These are phyloP conservation scores for Myxozyma sirexii DNA, from an alignment of 805 yeast species.

Conservation along the genomic window DNA sequence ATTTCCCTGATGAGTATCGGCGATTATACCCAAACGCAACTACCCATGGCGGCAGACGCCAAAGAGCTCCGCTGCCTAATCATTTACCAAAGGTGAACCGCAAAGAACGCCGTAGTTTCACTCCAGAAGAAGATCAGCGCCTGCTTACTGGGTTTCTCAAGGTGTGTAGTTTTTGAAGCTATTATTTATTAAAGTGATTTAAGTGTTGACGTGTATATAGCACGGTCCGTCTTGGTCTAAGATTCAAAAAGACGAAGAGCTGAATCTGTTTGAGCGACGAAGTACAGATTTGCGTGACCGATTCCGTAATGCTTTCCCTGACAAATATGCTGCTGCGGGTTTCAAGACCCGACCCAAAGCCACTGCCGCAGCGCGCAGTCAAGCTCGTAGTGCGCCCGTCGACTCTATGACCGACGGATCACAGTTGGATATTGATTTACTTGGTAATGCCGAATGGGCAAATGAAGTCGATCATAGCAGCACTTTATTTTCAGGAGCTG, in stretches of 20 bases:
- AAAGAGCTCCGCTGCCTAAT: conserved; percentile 33
- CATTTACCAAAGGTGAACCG: conserved; percentile 48
- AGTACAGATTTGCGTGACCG: conserved; percentile 50
- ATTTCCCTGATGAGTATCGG: conserved; percentile 51
- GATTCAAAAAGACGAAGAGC: conserved; percentile 47
- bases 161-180: conserved; percentile 3
- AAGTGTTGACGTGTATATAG: conserved; percentile 16
- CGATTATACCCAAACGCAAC: conserved; percentile 50
- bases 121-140: conserved; percentile 48
- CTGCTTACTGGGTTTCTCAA: conserved; percentile 47
- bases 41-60: conserved; percentile 44
- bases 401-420: conserved; percentile 5
- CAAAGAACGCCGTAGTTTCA: conserved; percentile 49
- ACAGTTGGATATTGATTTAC: conserved; percentile 21
- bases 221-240: conserved; percentile 53
- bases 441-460: conserved; percentile 21
- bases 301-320: conserved; percentile 51
- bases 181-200: neutral
- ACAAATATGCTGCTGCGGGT: conserved; percentile 49
- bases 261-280: conserved; percentile 46
- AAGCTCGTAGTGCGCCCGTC: conserved; percentile 29
- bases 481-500: conserved; percentile 20
- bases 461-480: conserved; percentile 24
- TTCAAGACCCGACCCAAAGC: conserved; percentile 41
- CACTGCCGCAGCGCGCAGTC: conserved; percentile 18